Evolutionary conservation across 371 early-diverging fungal species (phyloP), one percentile per base, ranked within the genome.

Genomic region (Parasitella parasitica): DNA sequence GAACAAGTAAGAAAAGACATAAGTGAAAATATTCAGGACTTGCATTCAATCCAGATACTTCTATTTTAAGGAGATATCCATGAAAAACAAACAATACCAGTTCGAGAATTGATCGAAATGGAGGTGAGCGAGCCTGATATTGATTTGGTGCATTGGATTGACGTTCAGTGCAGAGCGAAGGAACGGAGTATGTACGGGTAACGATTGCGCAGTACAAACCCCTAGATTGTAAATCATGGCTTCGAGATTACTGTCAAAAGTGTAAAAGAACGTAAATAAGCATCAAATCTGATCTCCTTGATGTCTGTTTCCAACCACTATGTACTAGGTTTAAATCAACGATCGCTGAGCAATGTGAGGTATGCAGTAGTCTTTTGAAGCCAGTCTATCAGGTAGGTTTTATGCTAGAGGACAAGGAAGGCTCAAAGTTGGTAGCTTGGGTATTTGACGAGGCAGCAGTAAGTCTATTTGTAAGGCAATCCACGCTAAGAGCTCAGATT

Each of bases 221-320:
- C 32, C 16, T 9, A 4, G 30, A 54, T n/a, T 36, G 48, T n/a
- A 28, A 13, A 13, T 1, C 43, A 6, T 64, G 64, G 64, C 27
- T 64, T 0, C 34, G 18, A 37, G 37, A 34, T 1, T 38, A 4
- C 1, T 64, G 64, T 6, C 12, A 9, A 0, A 35, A 2, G 1
- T 64, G 64, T 24, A 15, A 48, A 15, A 18, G 12, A 46, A 43
- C 38, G 64, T 64, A 59, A 54, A 34, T 7, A 36, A 28, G 11
- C 8, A 53, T n/a, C 26, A 51, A 35, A 20, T 50, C 28, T 50
- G 15, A 6, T 15, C 13, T 51, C 8, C 4, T 0, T 32, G 18
- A 16, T 39, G 16, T 39, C 39, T 16, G 39, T 39, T 18, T 15
- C 39, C 18, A 9, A 43, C 8, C 20, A 0, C 22, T 43, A 1